These are phyloP conservation scores for Papiliotrema fonsecae DNA, from an alignment of 1,284 basidiomycete genomes.

Conservation along the genomic window DNA sequence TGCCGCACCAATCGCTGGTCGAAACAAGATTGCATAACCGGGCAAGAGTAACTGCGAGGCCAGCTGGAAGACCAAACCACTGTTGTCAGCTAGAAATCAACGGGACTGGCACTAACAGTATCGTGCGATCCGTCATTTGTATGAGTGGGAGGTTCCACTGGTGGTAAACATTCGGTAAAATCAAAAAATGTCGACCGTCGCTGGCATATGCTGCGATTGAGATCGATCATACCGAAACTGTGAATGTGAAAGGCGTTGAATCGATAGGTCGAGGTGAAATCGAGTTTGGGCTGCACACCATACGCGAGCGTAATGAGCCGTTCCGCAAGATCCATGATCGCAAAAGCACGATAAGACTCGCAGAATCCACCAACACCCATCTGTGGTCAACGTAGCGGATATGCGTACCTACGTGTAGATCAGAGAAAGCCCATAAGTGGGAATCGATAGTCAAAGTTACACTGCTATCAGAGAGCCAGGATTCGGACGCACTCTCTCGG, in stretches of 20 bases:
- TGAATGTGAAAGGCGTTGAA: not conserved
- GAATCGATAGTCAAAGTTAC: not conserved
- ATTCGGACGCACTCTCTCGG: slow-evolving; percentile 1
- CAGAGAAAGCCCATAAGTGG: not conserved
- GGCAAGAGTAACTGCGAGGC: not conserved
- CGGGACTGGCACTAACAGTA: not conserved
- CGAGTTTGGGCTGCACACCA: not conserved
- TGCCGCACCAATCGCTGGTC: not conserved
- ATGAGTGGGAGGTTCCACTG: not conserved
- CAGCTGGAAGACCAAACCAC: slow-evolving; percentile 4
- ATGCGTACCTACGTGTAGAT: slow-evolving; percentile 1
- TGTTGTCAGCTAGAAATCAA: not conserved
- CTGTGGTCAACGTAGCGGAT: not conserved
- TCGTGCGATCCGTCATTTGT: slow-evolving; percentile 5
- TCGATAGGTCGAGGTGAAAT: not conserved
- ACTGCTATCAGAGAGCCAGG: not conserved
- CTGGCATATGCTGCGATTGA: slow-evolving; percentile 3
- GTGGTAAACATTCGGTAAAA: not conserved
- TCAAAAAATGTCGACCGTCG: slow-evolving; percentile 4
- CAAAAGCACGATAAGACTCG: not conserved
- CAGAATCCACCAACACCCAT: slow-evolving; percentile 1
- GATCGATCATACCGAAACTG: slow-evolving; percentile 3
- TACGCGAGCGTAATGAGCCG: slow-evolving; percentile 1
- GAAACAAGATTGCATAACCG: slow-evolving; percentile 1
- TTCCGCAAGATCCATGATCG: slow-evolving; percentile 4